Conservation (phyloP, 2,329 filamentous ascomycete species). For the Conoideocrella luteorostrata region DNA sequence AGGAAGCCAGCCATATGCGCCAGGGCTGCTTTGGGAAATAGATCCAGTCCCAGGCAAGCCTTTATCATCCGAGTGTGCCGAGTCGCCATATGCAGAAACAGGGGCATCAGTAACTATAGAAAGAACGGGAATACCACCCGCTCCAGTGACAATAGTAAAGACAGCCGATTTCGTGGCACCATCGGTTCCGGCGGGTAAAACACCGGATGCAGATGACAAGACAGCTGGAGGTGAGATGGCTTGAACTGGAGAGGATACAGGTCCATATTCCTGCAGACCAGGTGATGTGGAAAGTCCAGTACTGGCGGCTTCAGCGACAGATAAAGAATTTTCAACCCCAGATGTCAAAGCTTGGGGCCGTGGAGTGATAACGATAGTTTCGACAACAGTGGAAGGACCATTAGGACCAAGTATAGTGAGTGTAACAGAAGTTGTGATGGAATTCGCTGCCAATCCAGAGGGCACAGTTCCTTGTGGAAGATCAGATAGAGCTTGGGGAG, state of each 20-base stretch:
- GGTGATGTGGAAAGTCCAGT: conserved; percentile 13
- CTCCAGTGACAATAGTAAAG: conserved; percentile 18
- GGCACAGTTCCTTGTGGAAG: conserved; percentile 16
- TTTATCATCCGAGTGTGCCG: conserved; percentile 11
- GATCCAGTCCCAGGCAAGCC: conserved; percentile 11
- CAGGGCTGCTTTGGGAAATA: conserved; percentile 8
- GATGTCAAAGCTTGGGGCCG: conserved; percentile 10
- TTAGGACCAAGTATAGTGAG: conserved; percentile 24
- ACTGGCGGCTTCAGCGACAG: conserved; percentile 9
- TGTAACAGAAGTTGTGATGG: conserved; percentile 23
- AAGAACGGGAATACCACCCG: conserved; percentile 15
- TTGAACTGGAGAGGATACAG: conserved; percentile 4
- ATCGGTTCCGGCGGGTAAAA: conserved; percentile 14
- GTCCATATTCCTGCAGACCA: conserved; percentile 21
- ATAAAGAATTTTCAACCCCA: conserved; percentile 10
- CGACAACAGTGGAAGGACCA: conserved; percentile 24
- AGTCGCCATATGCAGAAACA: conserved; percentile 12
- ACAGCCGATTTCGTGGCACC: conserved; percentile 18
- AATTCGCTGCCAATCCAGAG: conserved; percentile 9
- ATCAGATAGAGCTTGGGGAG: conserved; percentile 12
- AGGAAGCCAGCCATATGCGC: conserved; percentile 19
- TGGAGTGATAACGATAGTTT: conserved; percentile 25
- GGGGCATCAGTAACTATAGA: conserved; percentile 15
- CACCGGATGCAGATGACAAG: conserved; percentile 16
- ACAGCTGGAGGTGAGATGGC: conserved; percentile 11